Evolutionary conservation across 371 early-diverging fungal genomes (phyloP).

Genomic region (Basidiobolus meristosporus): DNA sequence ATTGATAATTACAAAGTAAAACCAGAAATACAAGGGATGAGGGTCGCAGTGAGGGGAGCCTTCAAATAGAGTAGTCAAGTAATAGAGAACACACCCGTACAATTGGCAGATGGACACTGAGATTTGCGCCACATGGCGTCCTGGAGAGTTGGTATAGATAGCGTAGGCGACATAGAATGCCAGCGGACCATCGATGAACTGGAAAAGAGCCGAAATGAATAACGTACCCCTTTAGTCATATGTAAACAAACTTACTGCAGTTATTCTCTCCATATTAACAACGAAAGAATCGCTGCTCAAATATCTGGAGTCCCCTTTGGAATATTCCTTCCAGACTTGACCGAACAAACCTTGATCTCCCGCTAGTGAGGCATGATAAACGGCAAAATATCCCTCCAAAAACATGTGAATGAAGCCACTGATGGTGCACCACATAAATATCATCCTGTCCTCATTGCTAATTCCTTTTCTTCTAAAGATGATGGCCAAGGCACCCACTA

Average conservation of each 20-base stretch:
- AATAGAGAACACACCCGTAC: slow-evolving; percentile 60
- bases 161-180: slow-evolving; percentile 38
- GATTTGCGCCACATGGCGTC: slow-evolving; percentile 51
- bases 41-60: slow-evolving; percentile 39
- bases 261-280: slow-evolving; percentile 66
- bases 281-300: slow-evolving; percentile 58
- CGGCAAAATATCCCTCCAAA: slow-evolving; percentile 77
- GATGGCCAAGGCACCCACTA: slow-evolving; percentile 8
- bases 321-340: slow-evolving; percentile 88
- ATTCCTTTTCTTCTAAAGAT: slow-evolving; percentile 6
- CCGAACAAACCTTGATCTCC: slow-evolving; percentile 37
- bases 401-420: slow-evolving; percentile 59
- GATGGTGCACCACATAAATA: slow-evolving; percentile 62
- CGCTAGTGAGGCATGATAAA: slow-evolving; percentile 32
- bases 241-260: slow-evolving; percentile 33
- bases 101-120: slow-evolving; percentile 48
- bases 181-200: slow-evolving; percentile 64
- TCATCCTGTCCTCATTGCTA: slow-evolving; percentile 8
- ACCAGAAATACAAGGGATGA: slow-evolving; percentile 49
- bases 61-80: slow-evolving; percentile 37
- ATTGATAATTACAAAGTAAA: slow-evolving; percentile 58
- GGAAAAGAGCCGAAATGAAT: too few species aligned
- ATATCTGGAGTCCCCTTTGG: slow-evolving; percentile 74
- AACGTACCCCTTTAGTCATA: too few species aligned
- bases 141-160: slow-evolving; percentile 29